Evolutionary conservation across 2,329 filamentous ascomycete species (phyloP).

Genomic region (Ophiosphaerella herpotricha): DNA sequence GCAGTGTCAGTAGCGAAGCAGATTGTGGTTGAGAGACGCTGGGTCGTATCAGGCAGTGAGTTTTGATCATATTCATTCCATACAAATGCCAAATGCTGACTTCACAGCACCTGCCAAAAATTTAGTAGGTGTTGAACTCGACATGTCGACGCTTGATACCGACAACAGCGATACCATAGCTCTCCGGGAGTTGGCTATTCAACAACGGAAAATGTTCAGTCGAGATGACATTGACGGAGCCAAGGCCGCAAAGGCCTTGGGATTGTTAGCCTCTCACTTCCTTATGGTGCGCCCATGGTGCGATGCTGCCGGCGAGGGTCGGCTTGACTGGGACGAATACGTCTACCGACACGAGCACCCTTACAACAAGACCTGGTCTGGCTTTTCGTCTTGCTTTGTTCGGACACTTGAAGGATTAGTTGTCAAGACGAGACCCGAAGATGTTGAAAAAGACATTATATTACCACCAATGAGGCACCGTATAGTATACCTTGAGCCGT

Average conservation of each 20-base stretch:
- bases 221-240: slow-evolving; percentile 37
- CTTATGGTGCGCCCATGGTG: slow-evolving; percentile 80
- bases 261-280: slow-evolving; percentile 68
- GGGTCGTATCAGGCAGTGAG: slow-evolving; percentile 81
- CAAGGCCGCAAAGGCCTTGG: slow-evolving; percentile 64
- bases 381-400: slow-evolving; percentile 62
- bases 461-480: slow-evolving; percentile 76
- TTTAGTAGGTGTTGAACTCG: slow-evolving; percentile 74
- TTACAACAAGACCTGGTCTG: slow-evolving; percentile 61
- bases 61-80: neutral
- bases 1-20: slow-evolving; percentile 62
- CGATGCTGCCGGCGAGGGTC: slow-evolving; percentile 62
- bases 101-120: slow-evolving; percentile 71
- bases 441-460: slow-evolving; percentile 66
- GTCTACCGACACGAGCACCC: slow-evolving; percentile 59
- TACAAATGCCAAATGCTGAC: slow-evolving; percentile 1
- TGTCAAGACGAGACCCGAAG: slow-evolving; percentile 75
- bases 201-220: slow-evolving; percentile 48
- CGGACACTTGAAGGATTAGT: slow-evolving; percentile 78
- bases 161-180: slow-evolving; percentile 31
- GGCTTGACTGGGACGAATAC: slow-evolving; percentile 75
- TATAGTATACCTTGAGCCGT: slow-evolving; percentile 75
- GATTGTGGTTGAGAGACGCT: slow-evolving; percentile 69
- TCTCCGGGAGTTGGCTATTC: slow-evolving; percentile 40
- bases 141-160: slow-evolving; percentile 48